Evolutionary conservation across 495 filamentous ascomycete genomes (phyloP), one percentile per base, ranked within the genome.

Genomic region (Chaetomium fimeti): DNA sequence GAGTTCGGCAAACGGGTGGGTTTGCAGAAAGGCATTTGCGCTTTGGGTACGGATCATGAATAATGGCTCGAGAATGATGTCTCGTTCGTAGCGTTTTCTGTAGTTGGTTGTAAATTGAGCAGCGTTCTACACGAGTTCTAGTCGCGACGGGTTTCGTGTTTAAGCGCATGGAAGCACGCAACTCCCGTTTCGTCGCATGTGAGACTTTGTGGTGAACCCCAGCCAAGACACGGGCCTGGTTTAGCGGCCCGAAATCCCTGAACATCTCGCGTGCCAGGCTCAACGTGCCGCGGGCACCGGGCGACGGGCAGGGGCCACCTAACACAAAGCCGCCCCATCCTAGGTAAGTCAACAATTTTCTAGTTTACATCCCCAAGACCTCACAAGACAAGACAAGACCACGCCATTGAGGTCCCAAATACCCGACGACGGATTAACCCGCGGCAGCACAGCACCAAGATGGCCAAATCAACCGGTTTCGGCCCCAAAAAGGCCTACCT

Each of bases 401-500:
- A 18, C 36, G 15, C 60, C 49, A 55, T 63, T 63, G 51, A 47
- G 42, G 25, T 56, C 61, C 27, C 49, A 36, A 9, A 36, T 9
- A 36, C 32, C 8, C 8, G 32, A 32, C 60, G 53, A 40, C 54
- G 15, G 28, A 20, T 58, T 32, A 13, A 15, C 20, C 47, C 45
- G 36, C 52, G 40, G 52, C 48, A 13, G 51, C 7, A 43, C 3
- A 28, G 40, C 47, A 40, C 38, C 18, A 61, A 25, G 18, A 56
- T 65, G 60, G 66, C 60, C 18, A 56, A 51, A 49, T 52, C 56
- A 58, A 63, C 13, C 28, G 54, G 69, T n/a, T 77, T 75, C 55
- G 67, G 72, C 32, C 63, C 72, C 68, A 83, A 80, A 65, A 84
- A 77, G 56, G 78, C 74, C 69, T 96, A 96, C 79, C 85, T 97